phyloP scores from a whole-genome alignment of 139 green algal genomes.

The Parachlorella kessleri region DNA sequence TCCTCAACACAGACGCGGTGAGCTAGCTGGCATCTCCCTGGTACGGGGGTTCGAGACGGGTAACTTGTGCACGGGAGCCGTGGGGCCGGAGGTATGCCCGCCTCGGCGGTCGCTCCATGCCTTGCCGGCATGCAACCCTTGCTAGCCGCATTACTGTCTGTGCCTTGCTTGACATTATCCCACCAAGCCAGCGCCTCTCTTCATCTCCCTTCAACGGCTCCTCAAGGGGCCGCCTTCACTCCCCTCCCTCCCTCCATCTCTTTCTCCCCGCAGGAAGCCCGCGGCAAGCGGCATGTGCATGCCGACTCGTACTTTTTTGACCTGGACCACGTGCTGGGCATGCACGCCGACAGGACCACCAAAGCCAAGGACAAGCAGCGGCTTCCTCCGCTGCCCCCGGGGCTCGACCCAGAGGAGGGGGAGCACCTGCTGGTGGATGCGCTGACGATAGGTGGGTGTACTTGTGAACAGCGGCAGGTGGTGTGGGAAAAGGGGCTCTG shows the following conservation, averaged over 20 bases:
- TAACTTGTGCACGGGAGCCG: no score
- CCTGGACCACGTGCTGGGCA: slow-evolving; percentile 52
- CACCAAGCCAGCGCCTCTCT: no score
- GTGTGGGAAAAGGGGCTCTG: no score
- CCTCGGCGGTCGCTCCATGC: no score
- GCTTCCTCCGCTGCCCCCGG: slow-evolving; percentile 1
- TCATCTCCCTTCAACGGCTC: not conserved
- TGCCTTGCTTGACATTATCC: not conserved
- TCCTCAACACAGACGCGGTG: slow-evolving; percentile 52
- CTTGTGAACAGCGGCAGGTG: no score
- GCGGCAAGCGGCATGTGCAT: slow-evolving; percentile 1
- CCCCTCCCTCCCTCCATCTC: not conserved
- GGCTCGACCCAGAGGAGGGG: not conserved
- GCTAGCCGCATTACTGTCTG: no score
- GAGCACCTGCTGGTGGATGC: slow-evolving; percentile 47
- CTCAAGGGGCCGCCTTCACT: not conserved
- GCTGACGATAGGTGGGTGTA: slow-evolving; percentile 6
- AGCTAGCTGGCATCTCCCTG: no score
- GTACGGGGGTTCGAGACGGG: no score
- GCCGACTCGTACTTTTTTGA: slow-evolving; percentile 58
- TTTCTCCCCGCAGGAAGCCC: not conserved
- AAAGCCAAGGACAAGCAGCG: not conserved
- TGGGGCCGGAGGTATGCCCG: no score
- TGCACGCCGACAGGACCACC: not conserved
- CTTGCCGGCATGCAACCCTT: no score